Percentiles rank a stretch among this genome's conserved stretches.
phyloP scores from a whole-genome alignment of 495 filamentous ascomycete genomes.

The Apiosordaria backusii region DNA sequence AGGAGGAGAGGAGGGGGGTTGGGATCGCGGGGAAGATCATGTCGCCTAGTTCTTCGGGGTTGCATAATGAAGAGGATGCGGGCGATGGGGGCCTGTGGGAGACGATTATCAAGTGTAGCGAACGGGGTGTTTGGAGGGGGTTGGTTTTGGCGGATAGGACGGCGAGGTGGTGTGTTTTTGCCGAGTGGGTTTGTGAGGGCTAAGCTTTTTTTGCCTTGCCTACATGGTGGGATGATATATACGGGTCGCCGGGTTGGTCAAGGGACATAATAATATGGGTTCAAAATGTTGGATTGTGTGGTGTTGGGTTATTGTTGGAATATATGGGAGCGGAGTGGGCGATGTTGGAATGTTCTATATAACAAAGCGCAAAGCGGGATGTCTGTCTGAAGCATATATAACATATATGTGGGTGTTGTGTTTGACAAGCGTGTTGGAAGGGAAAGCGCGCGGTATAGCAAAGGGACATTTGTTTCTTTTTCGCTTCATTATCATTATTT shows the following conservation, averaged over 20 bases:
- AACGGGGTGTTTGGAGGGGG: conserved; percentile 86
- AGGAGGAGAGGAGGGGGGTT: conserved; percentile 65
- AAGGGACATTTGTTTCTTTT: not conserved
- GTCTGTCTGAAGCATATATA: not conserved
- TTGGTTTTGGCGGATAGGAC: conserved; percentile 92
- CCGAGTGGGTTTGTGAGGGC: conserved; percentile 74
- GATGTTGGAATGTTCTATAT: not conserved
- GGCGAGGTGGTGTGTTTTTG: conserved; percentile 97
- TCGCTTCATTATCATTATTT: not conserved
- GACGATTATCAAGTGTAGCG: conserved; percentile 95
- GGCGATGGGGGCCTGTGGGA: conserved; percentile 88
- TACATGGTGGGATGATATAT: not conserved
- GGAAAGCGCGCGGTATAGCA: not conserved
- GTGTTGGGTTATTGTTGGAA: not conserved
- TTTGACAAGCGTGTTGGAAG: not conserved
- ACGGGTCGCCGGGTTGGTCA: not conserved
- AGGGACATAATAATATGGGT: not conserved
- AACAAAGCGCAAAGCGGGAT: not conserved
- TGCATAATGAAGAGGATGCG: conserved; percentile 45
- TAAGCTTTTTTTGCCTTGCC: not conserved
- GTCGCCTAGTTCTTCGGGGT: conserved; percentile 17
- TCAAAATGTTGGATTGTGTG: not conserved
- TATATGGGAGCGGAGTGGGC: not conserved
- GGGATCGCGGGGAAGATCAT: conserved; percentile 37
- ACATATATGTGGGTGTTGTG: not conserved